These are phyloP conservation scores for Kewa caespitosa DNA, from an alignment of 179 eudicot species.

Conservation along the genomic window DNA sequence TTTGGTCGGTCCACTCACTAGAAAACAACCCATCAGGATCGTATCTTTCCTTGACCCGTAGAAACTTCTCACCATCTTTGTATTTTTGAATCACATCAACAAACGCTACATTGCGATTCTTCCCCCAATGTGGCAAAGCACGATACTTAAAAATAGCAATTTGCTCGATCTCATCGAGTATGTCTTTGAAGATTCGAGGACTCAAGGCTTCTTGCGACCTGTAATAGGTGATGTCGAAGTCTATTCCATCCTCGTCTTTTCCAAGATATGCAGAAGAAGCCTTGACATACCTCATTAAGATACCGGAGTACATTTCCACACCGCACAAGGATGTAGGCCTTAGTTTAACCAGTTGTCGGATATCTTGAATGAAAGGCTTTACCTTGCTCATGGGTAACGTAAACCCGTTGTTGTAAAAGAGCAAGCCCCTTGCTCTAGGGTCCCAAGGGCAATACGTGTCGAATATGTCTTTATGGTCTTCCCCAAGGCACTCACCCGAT, in stretches of 20 bases:
- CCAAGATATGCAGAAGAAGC: conserved; percentile 30
- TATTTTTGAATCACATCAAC: conserved; percentile 26
- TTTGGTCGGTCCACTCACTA: conserved; percentile 33
- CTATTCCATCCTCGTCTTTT: conserved; percentile 30
- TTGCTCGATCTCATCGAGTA: conserved; percentile 33
- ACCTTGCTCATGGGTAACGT: conserved; percentile 20
- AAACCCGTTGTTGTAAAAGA: conserved; percentile 16
- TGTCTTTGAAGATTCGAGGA: conserved; percentile 16
- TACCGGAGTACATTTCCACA: conserved; percentile 26
- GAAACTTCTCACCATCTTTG: conserved; percentile 17
- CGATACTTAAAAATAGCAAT: conserved; percentile 29
- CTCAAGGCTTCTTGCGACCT: conserved; percentile 3
- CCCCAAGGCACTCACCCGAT: conserved; percentile 20
- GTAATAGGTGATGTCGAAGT: conserved; percentile 34
- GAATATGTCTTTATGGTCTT: not conserved
- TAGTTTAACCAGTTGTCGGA: conserved; percentile 14
- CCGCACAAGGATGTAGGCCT: conserved; percentile 27
- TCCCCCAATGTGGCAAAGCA: conserved; percentile 38
- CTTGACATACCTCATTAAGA: conserved; percentile 34
- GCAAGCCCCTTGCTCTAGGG: conserved; percentile 23
- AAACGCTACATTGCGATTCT: conserved; percentile 33
- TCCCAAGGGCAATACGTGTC: conserved; percentile 31
- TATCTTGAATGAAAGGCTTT: conserved; percentile 30
- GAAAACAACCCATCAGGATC: conserved; percentile 34
- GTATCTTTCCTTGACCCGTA: conserved; percentile 23